A percentile compares a stretch with the other conserved stretches of the same genome.
Evolutionary conservation across 148 eudicot species (phyloP).

Genomic region (Fagopyrum tataricum): DNA sequence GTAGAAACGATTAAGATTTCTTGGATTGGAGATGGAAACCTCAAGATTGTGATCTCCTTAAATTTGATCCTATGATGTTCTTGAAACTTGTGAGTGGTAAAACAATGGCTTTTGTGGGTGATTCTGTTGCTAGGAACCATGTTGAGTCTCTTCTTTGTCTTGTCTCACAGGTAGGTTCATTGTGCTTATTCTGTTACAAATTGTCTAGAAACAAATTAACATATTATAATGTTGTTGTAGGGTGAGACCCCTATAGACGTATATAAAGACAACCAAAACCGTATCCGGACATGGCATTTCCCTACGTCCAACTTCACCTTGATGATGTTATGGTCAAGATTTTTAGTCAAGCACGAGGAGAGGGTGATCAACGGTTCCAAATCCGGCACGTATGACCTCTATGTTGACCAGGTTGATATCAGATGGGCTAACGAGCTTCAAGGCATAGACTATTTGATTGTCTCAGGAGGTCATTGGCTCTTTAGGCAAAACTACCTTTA

Average conservation of each 20-base stretch:
- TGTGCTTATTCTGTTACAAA: no score
- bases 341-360: constrained; percentile 39
- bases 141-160: constrained; percentile 72
- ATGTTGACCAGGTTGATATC: constrained; percentile 42
- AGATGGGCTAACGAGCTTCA: constrained; percentile 43
- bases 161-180: constrained; percentile 50
- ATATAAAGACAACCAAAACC: constrained; percentile 46
- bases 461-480: constrained; percentile 71
- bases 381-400: constrained; percentile 40
- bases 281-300: constrained; percentile 52
- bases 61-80: constrained; percentile 37
- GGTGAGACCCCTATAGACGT: constrained; percentile 41
- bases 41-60: constrained; percentile 47
- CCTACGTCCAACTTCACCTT: constrained; percentile 60
- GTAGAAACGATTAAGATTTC: constrained; percentile 50
- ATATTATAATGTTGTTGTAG: no score
- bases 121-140: constrained; percentile 70
- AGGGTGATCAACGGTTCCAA: constrained; percentile 38
- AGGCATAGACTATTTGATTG: constrained; percentile 39
- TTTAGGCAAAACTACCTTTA: constrained; percentile 47
- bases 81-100: constrained; percentile 35
- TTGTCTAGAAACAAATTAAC: no score
- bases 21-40: constrained; percentile 80
- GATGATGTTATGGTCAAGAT: constrained; percentile 51
- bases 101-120: constrained; percentile 62